Evolutionary conservation across 2,329 filamentous ascomycete genomes (phyloP).

Genomic region (Penicillium brevicompactum): DNA sequence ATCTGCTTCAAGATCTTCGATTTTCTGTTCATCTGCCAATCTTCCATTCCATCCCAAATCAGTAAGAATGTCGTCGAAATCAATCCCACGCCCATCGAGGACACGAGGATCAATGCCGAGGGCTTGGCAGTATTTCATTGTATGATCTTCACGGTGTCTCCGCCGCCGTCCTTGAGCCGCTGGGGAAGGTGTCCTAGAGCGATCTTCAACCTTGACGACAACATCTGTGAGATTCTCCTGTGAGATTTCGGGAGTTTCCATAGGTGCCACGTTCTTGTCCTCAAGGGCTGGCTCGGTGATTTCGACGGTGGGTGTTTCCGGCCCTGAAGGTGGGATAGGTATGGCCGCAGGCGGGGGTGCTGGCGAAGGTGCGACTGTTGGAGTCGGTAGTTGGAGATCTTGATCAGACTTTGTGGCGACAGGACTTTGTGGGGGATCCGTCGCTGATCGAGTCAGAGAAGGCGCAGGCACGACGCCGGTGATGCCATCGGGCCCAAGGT

Average conservation of each 20-base stretch:
- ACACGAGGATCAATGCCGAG: slow-evolving; percentile 76
- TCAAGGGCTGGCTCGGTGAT: slow-evolving; percentile 39
- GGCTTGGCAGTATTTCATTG: slow-evolving; percentile 74
- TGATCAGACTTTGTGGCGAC: slow-evolving; percentile 33
- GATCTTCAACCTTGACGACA: slow-evolving; percentile 26
- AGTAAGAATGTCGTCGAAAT: slow-evolving; percentile 80
- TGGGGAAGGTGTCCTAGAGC: slow-evolving; percentile 38
- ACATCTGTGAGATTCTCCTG: slow-evolving; percentile 26
- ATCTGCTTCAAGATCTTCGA: slow-evolving; percentile 79
- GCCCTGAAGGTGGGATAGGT: slow-evolving; percentile 10
- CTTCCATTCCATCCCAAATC: slow-evolving; percentile 88
- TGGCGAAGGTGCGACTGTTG: background rate
- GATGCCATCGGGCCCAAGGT: slow-evolving; percentile 81
- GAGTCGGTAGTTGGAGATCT: slow-evolving; percentile 25
- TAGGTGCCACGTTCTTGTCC: slow-evolving; percentile 28
- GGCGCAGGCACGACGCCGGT: slow-evolving; percentile 85
- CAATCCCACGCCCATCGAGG: slow-evolving; percentile 73
- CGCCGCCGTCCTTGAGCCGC: slow-evolving; percentile 56
- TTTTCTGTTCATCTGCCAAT: slow-evolving; percentile 71
- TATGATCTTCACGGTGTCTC: slow-evolving; percentile 69
- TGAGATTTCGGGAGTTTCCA: slow-evolving; percentile 23
- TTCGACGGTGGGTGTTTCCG: slow-evolving; percentile 39
- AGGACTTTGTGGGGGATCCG: slow-evolving; percentile 39
- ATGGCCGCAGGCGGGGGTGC: background rate
- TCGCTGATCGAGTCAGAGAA: slow-evolving; percentile 43